A percentile compares a stretch with the other conserved stretches of the same genome.
These are phyloP conservation scores for Isatis lusitanica DNA, from an alignment of 441 rosid genomes.

Conservation along the genomic window DNA sequence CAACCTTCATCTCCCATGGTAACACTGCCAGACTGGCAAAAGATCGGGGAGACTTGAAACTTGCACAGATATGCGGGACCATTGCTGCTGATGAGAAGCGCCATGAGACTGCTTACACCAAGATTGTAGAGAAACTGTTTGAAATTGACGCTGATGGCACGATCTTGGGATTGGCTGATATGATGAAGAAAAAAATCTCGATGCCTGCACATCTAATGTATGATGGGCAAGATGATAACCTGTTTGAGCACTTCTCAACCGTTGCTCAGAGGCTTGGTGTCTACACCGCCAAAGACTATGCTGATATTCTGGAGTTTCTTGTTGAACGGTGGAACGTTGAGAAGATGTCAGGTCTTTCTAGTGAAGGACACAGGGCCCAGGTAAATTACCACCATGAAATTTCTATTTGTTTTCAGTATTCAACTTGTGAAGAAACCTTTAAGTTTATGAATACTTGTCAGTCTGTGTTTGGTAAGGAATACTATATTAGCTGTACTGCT, in stretches of 20 bases:
- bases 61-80: conserved; percentile 36
- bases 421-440: not conserved
- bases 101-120: conserved; percentile 36
- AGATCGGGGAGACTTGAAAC: conserved; percentile 30
- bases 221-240: conserved; percentile 32
- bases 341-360: conserved; percentile 32
- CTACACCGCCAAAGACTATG: conserved; percentile 39
- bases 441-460: not conserved
- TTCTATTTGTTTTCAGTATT: not conserved
- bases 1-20: conserved; percentile 38
- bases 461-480: not conserved
- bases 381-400: not conserved
- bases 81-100: conserved; percentile 41
- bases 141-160: conserved; percentile 39
- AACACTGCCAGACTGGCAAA: conserved; percentile 34
- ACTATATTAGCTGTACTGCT: conserved; percentile 2
- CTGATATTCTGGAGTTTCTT: conserved; percentile 38
- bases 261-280: conserved; percentile 38
- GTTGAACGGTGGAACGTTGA: conserved; percentile 35
- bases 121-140: conserved; percentile 38
- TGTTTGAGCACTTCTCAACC: conserved; percentile 34
- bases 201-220: conserved; percentile 38
- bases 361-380: conserved; percentile 37
- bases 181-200: conserved; percentile 38
- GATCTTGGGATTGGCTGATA: conserved; percentile 32